phyloP scores from a whole-genome alignment of 148 eudicot species.

The Diospyros kaki region DNA sequence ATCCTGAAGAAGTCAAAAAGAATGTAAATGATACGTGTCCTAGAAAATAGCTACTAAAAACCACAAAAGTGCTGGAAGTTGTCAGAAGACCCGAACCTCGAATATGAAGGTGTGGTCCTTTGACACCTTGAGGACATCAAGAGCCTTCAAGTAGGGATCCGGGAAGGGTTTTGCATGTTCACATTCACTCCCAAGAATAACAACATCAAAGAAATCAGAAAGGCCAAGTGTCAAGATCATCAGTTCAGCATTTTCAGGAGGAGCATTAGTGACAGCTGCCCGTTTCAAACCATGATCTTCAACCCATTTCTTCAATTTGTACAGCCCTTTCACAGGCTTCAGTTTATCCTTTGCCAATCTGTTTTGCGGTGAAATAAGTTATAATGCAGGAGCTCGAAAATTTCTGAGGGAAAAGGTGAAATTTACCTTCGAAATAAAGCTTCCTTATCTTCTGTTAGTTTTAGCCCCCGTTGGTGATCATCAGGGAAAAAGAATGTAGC shows the following conservation, averaged over 20 bases:
- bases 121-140: slow-evolving; percentile 61
- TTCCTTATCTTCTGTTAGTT: slow-evolving; percentile 75
- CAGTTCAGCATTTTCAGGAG: slow-evolving; percentile 74
- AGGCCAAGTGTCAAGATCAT: slow-evolving; percentile 79
- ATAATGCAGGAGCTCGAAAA: background rate
- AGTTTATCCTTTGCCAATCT: slow-evolving; percentile 72
- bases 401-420: background rate
- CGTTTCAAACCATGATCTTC: slow-evolving; percentile 82
- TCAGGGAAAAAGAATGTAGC: slow-evolving; percentile 70
- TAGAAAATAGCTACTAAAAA: background rate
- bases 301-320: slow-evolving; percentile 70
- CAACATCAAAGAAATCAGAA: slow-evolving; percentile 61
- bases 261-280: slow-evolving; percentile 96
- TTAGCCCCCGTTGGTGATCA: slow-evolving; percentile 65
- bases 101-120: slow-evolving; percentile 75
- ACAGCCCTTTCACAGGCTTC: slow-evolving; percentile 63
- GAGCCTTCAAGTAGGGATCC: slow-evolving; percentile 81
- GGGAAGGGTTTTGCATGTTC: slow-evolving; percentile 87
- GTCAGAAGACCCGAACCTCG: slow-evolving; percentile 43
- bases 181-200: slow-evolving; percentile 77
- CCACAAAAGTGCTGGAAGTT: background rate
- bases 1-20: slow-evolving; percentile 38
- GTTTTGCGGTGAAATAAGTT: slow-evolving; percentile 13
- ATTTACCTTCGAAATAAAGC: slow-evolving; percentile 69
- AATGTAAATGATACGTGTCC: background rate